Percentiles rank a stretch among this genome's conserved stretches.
These are phyloP conservation scores for Trichoderma citrinoviride DNA, from an alignment of 2,329 filamentous ascomycete species.

Conservation along the genomic window DNA sequence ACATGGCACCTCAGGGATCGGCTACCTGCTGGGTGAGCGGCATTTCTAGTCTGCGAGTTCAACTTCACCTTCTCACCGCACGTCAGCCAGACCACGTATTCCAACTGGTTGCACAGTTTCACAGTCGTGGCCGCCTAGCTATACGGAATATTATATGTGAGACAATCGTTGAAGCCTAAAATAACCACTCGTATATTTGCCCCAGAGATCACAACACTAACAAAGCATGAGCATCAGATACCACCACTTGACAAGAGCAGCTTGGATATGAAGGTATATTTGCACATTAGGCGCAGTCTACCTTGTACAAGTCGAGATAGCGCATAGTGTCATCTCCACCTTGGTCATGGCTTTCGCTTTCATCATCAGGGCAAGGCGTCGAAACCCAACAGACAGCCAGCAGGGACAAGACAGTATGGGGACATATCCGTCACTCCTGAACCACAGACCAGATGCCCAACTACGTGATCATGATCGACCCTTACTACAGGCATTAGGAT, in stretches of 20 bases:
- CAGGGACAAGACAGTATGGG: not conserved
- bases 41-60: not conserved
- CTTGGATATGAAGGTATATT: not conserved
- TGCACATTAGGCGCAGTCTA: not conserved
- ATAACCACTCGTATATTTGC: conserved; percentile 2
- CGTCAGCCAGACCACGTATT: conserved; percentile 8
- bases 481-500: too few relatives aligned
- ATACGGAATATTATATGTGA: conserved; percentile 17
- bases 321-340: not conserved
- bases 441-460: not conserved
- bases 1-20: not conserved
- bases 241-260: not conserved
- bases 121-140: not conserved
- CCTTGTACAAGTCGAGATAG: not conserved
- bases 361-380: not conserved
- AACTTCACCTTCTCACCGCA: not conserved
- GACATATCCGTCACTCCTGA: not conserved
- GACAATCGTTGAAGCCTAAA: conserved; percentile 18
- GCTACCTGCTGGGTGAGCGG: not conserved
- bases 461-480: not conserved
- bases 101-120: conserved; percentile 13
- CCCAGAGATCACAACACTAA: not conserved
- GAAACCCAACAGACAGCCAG: not conserved
- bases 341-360: not conserved
- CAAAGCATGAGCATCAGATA: not conserved